Conservation (phyloP, 139 green algal species). For the Chlorella ohadii region DNA sequence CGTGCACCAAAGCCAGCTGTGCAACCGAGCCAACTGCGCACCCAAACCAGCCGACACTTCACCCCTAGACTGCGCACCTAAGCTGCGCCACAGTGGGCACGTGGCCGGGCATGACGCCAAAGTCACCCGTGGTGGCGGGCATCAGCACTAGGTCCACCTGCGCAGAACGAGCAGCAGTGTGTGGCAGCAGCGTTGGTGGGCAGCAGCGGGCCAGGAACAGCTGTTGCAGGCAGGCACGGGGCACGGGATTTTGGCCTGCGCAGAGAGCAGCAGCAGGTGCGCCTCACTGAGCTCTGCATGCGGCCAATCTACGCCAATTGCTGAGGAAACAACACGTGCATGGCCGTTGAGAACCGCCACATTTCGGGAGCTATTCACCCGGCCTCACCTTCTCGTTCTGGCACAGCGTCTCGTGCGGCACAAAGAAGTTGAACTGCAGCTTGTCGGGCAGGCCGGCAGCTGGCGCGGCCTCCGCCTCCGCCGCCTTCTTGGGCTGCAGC, state of each 20-base stretch:
- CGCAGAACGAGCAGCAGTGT: too few relatives aligned
- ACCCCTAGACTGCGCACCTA: too few relatives aligned
- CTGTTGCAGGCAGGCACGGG: neutral
- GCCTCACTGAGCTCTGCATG: neutral
- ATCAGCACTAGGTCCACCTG: constrained; percentile 90
- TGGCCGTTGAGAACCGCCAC: too few relatives aligned
- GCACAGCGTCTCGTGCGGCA: constrained; percentile 72
- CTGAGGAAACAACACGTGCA: too few relatives aligned
- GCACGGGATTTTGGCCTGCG: too few relatives aligned
- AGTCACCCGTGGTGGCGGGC: constrained; percentile 85
- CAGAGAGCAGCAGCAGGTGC: neutral
- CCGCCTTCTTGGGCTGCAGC: constrained; percentile 11
- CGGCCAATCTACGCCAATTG: too few relatives aligned
- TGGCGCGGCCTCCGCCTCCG: constrained; percentile 17
- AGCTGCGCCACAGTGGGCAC: constrained; percentile 90
- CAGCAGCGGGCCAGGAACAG: neutral
- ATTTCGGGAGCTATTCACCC: too few relatives aligned
- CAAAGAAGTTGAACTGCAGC: constrained; percentile 85
- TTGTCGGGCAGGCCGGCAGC: constrained; percentile 67
- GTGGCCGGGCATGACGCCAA: constrained; percentile 91
- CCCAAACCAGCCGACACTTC: too few relatives aligned
- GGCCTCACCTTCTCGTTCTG: constrained; percentile 25
- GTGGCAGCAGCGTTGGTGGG: neutral
- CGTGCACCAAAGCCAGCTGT: too few relatives aligned
- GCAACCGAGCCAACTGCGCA: too few relatives aligned